Evolutionary conservation across 257 asterid genomes (phyloP), one percentile per base, ranked within the genome.

Genomic region (Nemophila menziesii): DNA sequence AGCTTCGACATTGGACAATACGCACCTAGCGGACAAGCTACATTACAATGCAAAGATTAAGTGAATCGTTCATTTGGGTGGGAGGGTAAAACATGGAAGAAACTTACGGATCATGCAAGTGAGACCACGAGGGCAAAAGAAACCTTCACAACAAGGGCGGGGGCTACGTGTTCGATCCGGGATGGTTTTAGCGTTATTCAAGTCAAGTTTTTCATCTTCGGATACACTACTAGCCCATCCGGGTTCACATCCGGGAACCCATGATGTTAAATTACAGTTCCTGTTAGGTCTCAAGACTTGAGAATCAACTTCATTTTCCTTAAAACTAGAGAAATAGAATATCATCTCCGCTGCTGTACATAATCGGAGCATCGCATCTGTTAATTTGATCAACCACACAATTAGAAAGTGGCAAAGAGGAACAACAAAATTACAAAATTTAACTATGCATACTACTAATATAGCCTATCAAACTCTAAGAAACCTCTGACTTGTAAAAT

Each of bases 21-120:
- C 46, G 99, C 68, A 42, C 99, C 99, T 58, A 85, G 48, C 13
- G 99, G 99, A 54, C 99, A 90, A 63, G 99, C 99, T 90, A 56
- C 69, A 75, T 39, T 15, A 44, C 37, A 20, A 22, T 54, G 23
- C 54, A 51, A 47, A 65, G 20, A 29, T 29, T 29, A 29, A 29
- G 36, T 29, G 9, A 29, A 29, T 13, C 24, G 33, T 16, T 46
- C 47, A 41, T 15, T 17, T 20, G 10, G 11, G 19, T 36, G 0
- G 12, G 36, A 18, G 24, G 34, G 15, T 23, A 44, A 8, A 15
- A 20, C 12, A 16, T 16, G 9, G 23, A 17, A 29, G 16, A 53
- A 46, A 61, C 97, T 90, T 67, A 90, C 96, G 94, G 44, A 90
- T 90, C 99, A 90, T 90, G 92, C 96, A 90, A 52, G 99, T 85